Conservation (phyloP, 495 filamentous ascomycete species). For the Bryoglossum gracile region DNA sequence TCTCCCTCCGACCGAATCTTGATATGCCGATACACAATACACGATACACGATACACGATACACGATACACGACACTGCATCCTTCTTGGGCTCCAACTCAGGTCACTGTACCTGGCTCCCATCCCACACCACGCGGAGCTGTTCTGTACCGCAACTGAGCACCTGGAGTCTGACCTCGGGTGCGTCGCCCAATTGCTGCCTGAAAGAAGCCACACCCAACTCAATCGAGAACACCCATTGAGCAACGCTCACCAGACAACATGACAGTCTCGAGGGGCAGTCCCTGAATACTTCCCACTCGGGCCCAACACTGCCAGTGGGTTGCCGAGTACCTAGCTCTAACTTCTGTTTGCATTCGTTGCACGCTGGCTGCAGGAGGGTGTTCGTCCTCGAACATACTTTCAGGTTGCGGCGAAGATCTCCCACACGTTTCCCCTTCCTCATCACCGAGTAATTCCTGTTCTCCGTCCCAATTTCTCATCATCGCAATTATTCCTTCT, state of each 20-base stretch:
- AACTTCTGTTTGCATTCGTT: not conserved
- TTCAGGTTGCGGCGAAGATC: slow-evolving; percentile 10
- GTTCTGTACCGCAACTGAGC: too few relatives aligned
- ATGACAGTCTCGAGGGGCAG: not conserved
- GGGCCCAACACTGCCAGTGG: too few relatives aligned
- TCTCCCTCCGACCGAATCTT: too few relatives aligned
- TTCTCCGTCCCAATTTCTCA: too few relatives aligned
- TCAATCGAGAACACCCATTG: not conserved
- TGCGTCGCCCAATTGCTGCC: slow-evolving; percentile 16
- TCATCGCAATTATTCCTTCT: not conserved
- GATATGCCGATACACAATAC: too few relatives aligned
- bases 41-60: too few relatives aligned
- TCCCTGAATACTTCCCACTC: slow-evolving; percentile 9
- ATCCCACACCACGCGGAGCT: too few relatives aligned
- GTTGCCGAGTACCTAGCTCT: slow-evolving; percentile 14
- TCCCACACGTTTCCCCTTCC: too few relatives aligned
- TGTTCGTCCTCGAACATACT: not conserved
- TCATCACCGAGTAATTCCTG: slow-evolving; percentile 11
- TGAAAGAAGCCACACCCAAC: slow-evolving; percentile 10
- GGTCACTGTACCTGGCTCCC: too few relatives aligned
- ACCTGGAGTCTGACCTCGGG: not conserved
- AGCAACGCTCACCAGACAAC: not conserved
- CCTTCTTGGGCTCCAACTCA: too few relatives aligned
- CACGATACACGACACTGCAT: too few relatives aligned
- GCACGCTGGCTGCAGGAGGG: not conserved